Evolutionary conservation across 2,329 filamentous ascomycete species (phyloP), one percentile per base, ranked within the genome.

Genomic region (Arthrobotrys conoides): DNA sequence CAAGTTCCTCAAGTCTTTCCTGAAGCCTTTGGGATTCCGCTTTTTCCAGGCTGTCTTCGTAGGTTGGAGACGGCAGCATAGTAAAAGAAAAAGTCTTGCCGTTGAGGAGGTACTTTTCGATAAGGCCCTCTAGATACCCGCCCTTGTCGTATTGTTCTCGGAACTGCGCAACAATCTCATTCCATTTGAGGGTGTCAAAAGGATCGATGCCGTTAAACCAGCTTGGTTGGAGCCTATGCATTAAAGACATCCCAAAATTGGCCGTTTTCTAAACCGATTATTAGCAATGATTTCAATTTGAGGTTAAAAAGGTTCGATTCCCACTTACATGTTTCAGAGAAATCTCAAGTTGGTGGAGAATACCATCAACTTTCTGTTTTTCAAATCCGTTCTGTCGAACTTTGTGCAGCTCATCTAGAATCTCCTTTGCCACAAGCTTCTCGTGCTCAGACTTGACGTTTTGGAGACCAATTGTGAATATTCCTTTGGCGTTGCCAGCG

Each of bases 161-260:
- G 85, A 99, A 99, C 5, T 90, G 90, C 27, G 91, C 87, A 2
- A 98, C 91, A 0, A 93, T 93, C 51, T 96, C 92, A 82, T 97
- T 96, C 93, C 94, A 98, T 1, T 93, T 92, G 41, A 99, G 87
- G 12, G 93, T 91, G 81, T 97, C 91, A 84, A 98, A 96, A 0
- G 96, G 95, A 83, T 98, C 93, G 2, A 94, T 90, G 4, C 95
- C 96, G 72, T 96, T 96, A 85, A 99, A 98, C 96, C 96, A 99
- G 76, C 92, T 91, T 1, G 93, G 92, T 83, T 97, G 93, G 6
- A 97, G 88, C 49, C 95, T 90, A 82, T 97, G 93, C 84, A 99
- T 90, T 67, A 98, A 89, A 18, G 91, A 91, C 88, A 97, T 93
- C 14, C 96, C 96, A 83, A 99, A 99, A 82, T 92, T 94, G 69